Evolutionary conservation across 768 basidiomycete genomes (phyloP).

Genomic region (Boletus sp.): DNA sequence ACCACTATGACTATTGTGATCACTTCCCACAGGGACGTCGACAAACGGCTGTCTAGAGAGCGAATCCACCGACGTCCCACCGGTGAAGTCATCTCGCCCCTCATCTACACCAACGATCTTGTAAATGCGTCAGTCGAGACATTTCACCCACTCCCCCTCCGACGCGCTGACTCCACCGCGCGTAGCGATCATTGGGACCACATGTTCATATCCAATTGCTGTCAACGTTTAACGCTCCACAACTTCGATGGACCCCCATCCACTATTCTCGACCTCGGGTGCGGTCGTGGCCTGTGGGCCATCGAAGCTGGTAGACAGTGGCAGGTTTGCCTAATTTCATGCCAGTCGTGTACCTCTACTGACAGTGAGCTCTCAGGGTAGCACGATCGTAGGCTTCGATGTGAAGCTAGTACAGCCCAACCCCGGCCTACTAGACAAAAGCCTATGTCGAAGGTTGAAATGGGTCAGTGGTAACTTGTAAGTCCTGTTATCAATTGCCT

Average conservation of each 20-base stretch:
- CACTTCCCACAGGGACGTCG: constrained; percentile 39
- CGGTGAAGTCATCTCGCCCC: constrained; percentile 56
- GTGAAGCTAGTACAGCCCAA: constrained; percentile 52
- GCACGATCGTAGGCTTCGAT: constrained; percentile 59
- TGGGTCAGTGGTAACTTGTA: constrained; percentile 74
- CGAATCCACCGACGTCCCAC: constrained; percentile 40
- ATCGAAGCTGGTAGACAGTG: constrained; percentile 66
- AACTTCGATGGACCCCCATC: constrained; percentile 49
- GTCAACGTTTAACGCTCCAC: constrained; percentile 49
- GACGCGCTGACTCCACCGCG: constrained; percentile 1
- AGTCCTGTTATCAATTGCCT: constrained; percentile 40
- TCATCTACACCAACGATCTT: constrained; percentile 45
- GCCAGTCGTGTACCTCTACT: background rate
- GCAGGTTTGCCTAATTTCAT: constrained; percentile 43
- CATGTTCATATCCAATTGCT: constrained; percentile 55
- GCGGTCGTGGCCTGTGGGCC: constrained; percentile 69
- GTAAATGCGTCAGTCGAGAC: constrained; percentile 49
- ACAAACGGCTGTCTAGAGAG: constrained; percentile 41
- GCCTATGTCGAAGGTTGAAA: constrained; percentile 47
- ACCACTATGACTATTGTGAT: constrained; percentile 21
- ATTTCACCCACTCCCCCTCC: background rate
- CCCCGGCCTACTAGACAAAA: constrained; percentile 33
- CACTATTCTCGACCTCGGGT: constrained; percentile 64
- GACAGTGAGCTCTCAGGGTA: constrained; percentile 37
- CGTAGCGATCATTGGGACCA: constrained; percentile 69